Conservation (phyloP, 257 asterid species). For the Solanum peruvianum region DNA sequence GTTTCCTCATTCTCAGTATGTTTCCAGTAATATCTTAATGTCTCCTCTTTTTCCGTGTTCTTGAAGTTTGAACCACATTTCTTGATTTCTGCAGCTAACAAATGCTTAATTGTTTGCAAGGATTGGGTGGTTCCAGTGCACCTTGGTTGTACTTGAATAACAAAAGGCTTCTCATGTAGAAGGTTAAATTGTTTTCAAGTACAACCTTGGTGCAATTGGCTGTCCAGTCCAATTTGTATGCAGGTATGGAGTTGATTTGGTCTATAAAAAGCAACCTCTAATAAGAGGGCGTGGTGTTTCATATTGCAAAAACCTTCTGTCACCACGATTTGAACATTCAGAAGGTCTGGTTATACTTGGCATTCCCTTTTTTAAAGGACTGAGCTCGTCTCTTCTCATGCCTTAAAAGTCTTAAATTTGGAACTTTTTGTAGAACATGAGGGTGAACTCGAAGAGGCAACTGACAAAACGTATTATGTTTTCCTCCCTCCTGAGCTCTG, state of each 20-base stretch:
- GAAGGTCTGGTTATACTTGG: constrained; percentile 39
- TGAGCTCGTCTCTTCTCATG: constrained; percentile 4
- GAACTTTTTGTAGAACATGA: constrained; percentile 32
- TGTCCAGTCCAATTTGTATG: constrained; percentile 14
- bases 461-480: constrained; percentile 87
- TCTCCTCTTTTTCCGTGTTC: constrained; percentile 1
- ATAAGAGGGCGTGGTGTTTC: constrained; percentile 98
- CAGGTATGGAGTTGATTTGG: constrained; percentile 90
- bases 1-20: constrained; percentile 33
- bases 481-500: constrained; percentile 98
- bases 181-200: constrained; percentile 14
- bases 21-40: not conserved
- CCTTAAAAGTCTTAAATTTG: not conserved
- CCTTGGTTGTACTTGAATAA: constrained; percentile 11
- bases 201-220: constrained; percentile 26
- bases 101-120: constrained; percentile 9
- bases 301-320: constrained; percentile 91
- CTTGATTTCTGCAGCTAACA: constrained; percentile 6
- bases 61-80: not conserved
- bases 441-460: constrained; percentile 57
- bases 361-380: not conserved
- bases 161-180: constrained; percentile 9
- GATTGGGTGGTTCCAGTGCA: constrained; percentile 21
- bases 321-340: constrained; percentile 90
- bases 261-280: constrained; percentile 68